Evolutionary conservation across 257 asterid genomes (phyloP).

Genomic region (Linderniella brevidens): DNA sequence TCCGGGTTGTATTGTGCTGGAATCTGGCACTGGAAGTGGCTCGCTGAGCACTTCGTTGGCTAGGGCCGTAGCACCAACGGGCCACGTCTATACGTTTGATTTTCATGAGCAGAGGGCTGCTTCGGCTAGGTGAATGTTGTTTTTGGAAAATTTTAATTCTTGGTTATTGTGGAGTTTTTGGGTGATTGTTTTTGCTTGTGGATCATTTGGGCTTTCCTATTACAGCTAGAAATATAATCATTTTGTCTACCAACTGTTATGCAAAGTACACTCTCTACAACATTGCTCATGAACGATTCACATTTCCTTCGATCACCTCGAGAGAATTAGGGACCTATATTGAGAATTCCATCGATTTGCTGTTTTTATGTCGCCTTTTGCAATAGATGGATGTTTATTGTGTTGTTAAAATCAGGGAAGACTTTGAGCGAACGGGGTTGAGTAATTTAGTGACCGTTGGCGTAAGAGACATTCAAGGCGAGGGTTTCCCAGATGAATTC

Average conservation of each 20-base stretch:
- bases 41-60: slow-evolving; percentile 84
- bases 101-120: slow-evolving; percentile 94
- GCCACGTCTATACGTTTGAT: slow-evolving; percentile 83
- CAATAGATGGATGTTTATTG: slow-evolving; percentile 1
- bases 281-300: background rate
- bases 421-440: slow-evolving; percentile 72
- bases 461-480: slow-evolving; percentile 84
- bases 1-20: slow-evolving; percentile 89
- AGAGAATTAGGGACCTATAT: too few species aligned
- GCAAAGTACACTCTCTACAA: background rate
- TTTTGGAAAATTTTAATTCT: background rate
- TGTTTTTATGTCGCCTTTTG: background rate
- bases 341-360: slow-evolving; percentile 1
- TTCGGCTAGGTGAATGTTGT: slow-evolving; percentile 56
- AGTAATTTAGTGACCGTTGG: slow-evolving; percentile 67
- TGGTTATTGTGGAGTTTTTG: background rate
- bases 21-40: slow-evolving; percentile 98
- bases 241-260: too few species aligned
- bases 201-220: too few species aligned
- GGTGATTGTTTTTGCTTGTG: background rate
- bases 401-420: slow-evolving; percentile 29
- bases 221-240: too few species aligned
- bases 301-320: too few species aligned
- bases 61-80: slow-evolving; percentile 68
- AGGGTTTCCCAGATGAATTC: slow-evolving; percentile 83